Conservation (phyloP, 768 basidiomycete species). For the Panaeolus cyanescens region DNA sequence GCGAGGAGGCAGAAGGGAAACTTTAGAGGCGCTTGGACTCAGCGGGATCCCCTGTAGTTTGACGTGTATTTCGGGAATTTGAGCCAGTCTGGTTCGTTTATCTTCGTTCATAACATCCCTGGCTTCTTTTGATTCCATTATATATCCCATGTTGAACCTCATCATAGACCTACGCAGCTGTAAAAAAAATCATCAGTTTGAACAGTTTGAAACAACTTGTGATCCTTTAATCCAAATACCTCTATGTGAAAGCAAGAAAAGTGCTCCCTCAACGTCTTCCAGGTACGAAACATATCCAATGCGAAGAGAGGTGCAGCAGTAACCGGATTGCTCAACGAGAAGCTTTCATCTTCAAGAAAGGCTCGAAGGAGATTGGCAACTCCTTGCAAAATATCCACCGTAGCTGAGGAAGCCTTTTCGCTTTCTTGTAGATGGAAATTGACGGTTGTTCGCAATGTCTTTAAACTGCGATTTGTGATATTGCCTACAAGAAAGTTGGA, state of each 20-base stretch:
- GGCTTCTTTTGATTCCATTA: too few species aligned
- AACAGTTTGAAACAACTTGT: too few species aligned
- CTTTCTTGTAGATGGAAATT: neutral
- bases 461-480: neutral
- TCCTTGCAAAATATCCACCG: neutral
- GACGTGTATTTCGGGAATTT: too few species aligned
- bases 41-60: too few species aligned
- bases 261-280: neutral
- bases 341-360: neutral
- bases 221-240: neutral
- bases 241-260: too few species aligned
- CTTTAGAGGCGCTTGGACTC: too few species aligned
- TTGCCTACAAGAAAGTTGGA: neutral
- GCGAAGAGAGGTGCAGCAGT: neutral
- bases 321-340: neutral
- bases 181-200: too few species aligned
- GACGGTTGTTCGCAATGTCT: neutral
- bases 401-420: neutral
- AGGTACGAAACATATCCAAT: neutral
- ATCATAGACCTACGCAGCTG: too few species aligned
- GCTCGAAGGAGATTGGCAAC: neutral
- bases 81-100: too few species aligned
- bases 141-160: too few species aligned
- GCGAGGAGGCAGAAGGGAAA: too few species aligned
- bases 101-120: too few species aligned